Conservation (phyloP, 2,329 filamentous ascomycete genomes). For the Chrysoporthe deuterocubensis region DNA sequence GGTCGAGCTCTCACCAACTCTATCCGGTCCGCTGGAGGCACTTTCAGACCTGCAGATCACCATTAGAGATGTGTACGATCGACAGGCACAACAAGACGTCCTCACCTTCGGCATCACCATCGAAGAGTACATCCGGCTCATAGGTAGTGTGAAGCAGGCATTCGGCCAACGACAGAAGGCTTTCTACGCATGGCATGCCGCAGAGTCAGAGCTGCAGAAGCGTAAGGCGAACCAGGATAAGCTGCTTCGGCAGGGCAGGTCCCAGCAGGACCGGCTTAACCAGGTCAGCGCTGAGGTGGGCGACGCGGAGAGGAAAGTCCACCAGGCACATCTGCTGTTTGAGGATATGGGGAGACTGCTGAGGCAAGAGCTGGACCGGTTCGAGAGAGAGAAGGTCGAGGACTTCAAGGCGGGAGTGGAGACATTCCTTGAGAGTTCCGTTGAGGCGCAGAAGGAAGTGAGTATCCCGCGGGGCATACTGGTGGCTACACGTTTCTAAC, state of each 20-base stretch:
- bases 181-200: slow-evolving; percentile 90
- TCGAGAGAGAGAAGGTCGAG: slow-evolving; percentile 97
- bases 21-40: slow-evolving; percentile 88
- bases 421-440: slow-evolving; percentile 94
- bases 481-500: neutral
- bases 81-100: slow-evolving; percentile 95
- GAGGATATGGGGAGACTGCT: slow-evolving; percentile 97
- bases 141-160: slow-evolving; percentile 91
- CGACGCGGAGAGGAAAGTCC: slow-evolving; percentile 92
- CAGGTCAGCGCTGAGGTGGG: slow-evolving; percentile 91
- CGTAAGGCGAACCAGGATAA: slow-evolving; percentile 90
- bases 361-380: slow-evolving; percentile 87
- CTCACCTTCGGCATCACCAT: slow-evolving; percentile 96
- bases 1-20: slow-evolving; percentile 86
- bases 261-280: slow-evolving; percentile 92
- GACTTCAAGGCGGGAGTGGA: slow-evolving; percentile 99
- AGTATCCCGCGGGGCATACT: slow-evolving; percentile 37
- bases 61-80: slow-evolving; percentile 92
- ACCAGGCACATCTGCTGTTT: slow-evolving; percentile 87
- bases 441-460: slow-evolving; percentile 98
- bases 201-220: slow-evolving; percentile 89
- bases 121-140: slow-evolving; percentile 96
- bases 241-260: slow-evolving; percentile 90
- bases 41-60: slow-evolving; percentile 92
- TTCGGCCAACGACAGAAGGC: slow-evolving; percentile 93